Base-by-base conservation (phyloP, 164 flowering plant genomes). In the Liriodendron chinense region DNA sequence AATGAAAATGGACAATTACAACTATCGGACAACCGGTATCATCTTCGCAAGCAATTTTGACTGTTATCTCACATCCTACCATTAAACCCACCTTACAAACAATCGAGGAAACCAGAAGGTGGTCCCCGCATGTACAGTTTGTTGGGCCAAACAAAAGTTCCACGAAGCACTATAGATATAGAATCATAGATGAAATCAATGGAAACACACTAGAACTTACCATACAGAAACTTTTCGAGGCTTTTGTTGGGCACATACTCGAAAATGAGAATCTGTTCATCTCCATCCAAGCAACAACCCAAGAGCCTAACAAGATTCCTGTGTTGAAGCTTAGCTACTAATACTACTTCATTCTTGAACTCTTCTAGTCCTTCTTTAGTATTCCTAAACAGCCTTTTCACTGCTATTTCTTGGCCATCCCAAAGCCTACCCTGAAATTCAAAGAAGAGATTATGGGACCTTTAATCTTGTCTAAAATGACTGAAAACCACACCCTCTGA, bases 241-340 rank as follows among this genome's bases (percentile, higher is more conserved):
- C 85, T 84, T n/a, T 47, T 69, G 65, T 85, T 85, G 25, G 83
- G 72, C 74, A 85, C 48, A 53, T 72, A 87, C 56, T 85, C 89
- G 67, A 85, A 85, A 10, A 85, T 61, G 1, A 85, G 83, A 13
- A 85, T 66, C 76, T 78, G 83, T 62, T 83, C 86, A 28, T 84
- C 68, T 65, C 74, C 77, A 57, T 84, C 80, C 3, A 80, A 3
- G 80, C 88, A 82, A 61, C 69, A 85, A 1, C 85, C 86, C 50
- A 87, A 64, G 25, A 86, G 79, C 72, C 80, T 80, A 13, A 83
- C 87, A 49, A 86, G 80, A 49, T 86, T 85, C 53, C 70, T 74
- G 68, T 87, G 89, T 67, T 83, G 84, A 74, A 85, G 87, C 56
- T 84, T 85, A 7, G 82, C 86, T 9, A 85, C 63, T 21, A 85